Percentiles rank a stretch among this genome's conserved stretches.
phyloP scores from a whole-genome alignment of 1,284 basidiomycete genomes.

The Marasmius sp. region DNA sequence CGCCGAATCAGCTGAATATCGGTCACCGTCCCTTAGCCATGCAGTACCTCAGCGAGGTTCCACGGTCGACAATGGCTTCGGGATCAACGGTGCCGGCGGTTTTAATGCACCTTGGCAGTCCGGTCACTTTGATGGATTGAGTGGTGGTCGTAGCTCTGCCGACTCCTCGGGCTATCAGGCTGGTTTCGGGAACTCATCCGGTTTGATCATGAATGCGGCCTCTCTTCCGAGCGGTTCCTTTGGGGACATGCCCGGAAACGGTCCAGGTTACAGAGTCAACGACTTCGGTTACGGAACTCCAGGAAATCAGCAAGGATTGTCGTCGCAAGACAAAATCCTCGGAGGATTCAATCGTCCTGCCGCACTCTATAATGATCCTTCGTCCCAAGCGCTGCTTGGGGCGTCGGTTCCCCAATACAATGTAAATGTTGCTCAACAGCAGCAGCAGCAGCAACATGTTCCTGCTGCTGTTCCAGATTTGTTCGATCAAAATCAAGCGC shows the following conservation, averaged over 20 bases:
- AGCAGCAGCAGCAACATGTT: slow-evolving; percentile 15
- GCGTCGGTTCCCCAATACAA: slow-evolving; percentile 4
- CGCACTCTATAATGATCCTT: neutral
- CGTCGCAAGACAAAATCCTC: neutral
- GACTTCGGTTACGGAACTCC: slow-evolving; percentile 3
- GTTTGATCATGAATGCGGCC: neutral
- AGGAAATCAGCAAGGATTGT: neutral
- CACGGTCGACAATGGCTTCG: slow-evolving; percentile 41
- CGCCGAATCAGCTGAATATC: slow-evolving; percentile 29
- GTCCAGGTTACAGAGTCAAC: slow-evolving; percentile 3
- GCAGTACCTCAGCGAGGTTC: slow-evolving; percentile 33
- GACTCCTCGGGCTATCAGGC: slow-evolving; percentile 11
- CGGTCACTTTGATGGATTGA: slow-evolving; percentile 17
- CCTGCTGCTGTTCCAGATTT: slow-evolving; percentile 15
- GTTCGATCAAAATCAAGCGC: slow-evolving; percentile 6
- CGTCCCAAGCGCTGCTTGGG: slow-evolving; percentile 1
- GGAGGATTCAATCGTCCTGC: slow-evolving; percentile 2
- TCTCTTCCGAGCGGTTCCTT: neutral
- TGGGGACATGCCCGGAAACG: neutral
- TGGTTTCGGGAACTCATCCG: slow-evolving; percentile 1
- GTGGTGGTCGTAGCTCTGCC: slow-evolving; percentile 20
- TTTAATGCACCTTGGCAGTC: slow-evolving; percentile 37
- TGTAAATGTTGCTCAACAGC: neutral
- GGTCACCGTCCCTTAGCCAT: slow-evolving; percentile 31
- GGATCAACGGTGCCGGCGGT: slow-evolving; percentile 34